Percentiles rank a stretch among this genome's conserved stretches.
Evolutionary conservation across 1,284 basidiomycete species (phyloP).

Genomic region (Ustilago nuda): DNA sequence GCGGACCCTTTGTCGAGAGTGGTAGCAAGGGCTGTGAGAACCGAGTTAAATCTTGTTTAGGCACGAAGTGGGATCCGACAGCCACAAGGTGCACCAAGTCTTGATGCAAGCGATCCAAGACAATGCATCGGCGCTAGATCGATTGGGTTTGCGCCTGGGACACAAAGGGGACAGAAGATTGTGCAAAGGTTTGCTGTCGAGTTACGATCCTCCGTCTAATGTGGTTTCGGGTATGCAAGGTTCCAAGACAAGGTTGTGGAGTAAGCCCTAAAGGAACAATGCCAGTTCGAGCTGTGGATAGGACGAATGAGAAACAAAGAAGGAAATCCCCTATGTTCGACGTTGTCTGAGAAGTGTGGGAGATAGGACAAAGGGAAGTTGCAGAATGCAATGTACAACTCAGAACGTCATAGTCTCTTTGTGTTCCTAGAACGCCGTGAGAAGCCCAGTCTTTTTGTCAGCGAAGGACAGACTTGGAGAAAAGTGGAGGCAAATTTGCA

Average conservation of each 20-base stretch:
- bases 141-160: neutral
- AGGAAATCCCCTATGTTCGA: slow-evolving; percentile 4
- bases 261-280: neutral
- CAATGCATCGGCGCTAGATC: neutral
- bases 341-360: neutral
- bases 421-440: neutral
- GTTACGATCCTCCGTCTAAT: neutral
- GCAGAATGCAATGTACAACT: neutral
- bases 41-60: neutral
- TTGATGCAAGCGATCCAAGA: neutral
- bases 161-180: too few species aligned
- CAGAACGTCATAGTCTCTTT: neutral
- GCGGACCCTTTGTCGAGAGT: slow-evolving; percentile 3
- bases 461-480: neutral
- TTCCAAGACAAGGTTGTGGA: neutral
- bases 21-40: slow-evolving; percentile 1
- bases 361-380: neutral
- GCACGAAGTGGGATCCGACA: neutral
- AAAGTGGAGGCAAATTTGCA: slow-evolving; percentile 1
- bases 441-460: neutral
- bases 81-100: neutral
- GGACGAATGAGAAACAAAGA: neutral
- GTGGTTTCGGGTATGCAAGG: neutral
- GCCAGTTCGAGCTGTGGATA: neutral
- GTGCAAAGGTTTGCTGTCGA: too few species aligned